Percentiles rank a stretch among this genome's conserved stretches.
Evolutionary conservation across 2,329 filamentous ascomycete genomes (phyloP).

Genomic region (Colletotrichum higginsianum): DNA sequence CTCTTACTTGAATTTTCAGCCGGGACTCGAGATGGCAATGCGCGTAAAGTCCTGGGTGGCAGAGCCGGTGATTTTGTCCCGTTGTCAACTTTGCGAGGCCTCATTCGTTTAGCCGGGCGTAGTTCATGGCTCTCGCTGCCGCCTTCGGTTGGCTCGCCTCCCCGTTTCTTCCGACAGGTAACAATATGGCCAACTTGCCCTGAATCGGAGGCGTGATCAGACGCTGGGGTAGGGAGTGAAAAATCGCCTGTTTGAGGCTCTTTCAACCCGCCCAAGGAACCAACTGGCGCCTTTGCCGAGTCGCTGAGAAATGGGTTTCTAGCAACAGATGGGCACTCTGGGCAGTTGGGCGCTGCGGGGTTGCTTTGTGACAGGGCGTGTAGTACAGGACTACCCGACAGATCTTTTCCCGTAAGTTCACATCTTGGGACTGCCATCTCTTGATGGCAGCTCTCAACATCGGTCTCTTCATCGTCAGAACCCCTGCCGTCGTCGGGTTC

Average conservation of each 20-base stretch:
- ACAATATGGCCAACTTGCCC: background rate
- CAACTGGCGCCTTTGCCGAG: background rate
- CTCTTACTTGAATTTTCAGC: background rate
- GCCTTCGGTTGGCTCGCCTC: background rate
- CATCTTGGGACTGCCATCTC: background rate
- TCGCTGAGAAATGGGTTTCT: background rate
- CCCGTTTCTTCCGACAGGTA: background rate
- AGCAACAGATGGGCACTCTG: background rate
- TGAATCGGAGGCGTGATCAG: background rate
- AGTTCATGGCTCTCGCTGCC: background rate
- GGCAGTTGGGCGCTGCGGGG: background rate
- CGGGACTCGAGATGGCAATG: background rate
- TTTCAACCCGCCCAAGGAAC: background rate
- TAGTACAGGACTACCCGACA: background rate
- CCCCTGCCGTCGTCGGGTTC: background rate
- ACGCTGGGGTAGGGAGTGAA: conserved; percentile 6
- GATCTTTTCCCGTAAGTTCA: background rate
- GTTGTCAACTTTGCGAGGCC: background rate
- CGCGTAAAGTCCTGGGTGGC: conserved; percentile 8
- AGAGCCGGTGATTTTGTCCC: background rate
- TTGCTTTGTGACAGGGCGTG: background rate
- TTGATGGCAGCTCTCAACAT: background rate
- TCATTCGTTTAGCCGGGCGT: background rate
- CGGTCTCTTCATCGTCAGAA: background rate
- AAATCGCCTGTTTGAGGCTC: conserved; percentile 12